Base-by-base conservation (phyloP, 2,329 filamentous ascomycete genomes). In the Paecilomyces sp. region DNA sequence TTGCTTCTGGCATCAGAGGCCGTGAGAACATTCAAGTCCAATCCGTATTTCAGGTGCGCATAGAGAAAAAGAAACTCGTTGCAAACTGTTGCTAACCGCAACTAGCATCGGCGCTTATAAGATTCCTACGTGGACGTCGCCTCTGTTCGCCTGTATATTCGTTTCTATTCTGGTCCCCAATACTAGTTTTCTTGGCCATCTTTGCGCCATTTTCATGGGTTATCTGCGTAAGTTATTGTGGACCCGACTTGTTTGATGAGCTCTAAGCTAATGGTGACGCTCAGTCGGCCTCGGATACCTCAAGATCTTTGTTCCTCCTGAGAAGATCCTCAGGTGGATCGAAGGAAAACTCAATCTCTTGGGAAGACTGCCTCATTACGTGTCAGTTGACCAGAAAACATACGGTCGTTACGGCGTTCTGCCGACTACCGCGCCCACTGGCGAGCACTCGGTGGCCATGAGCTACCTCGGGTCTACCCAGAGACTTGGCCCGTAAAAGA, bases 341-440 rank as follows among this genome's bases (percentile, higher is more conserved):
- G 94, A 99, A 77, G 85, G 85, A 18, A 95, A 93, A 72, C 78
- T 97, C 61, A 94, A 96, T 70, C 81, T 97, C 9, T 81, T 96
- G 24, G 90, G 87, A 22, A 83, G 91, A 61, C 77, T 97, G 28
- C 93, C 93, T 53, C 91, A 96, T 75, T 97, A 96, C 69, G 89
- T 97, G 55, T 95, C 90, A 59, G 88, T 97, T 15, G 93, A 97
- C 70, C 92, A 96, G 75, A 97, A 96, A 81, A 96, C 91, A 5
- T 96, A 93, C 69, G 93, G 93, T 7, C 84, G 93, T 57, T 97
- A 96, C 68, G 93, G 93, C 1, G 89, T 97, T 13, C 79, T 97
- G 59, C 93, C 92, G 2, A 82, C 85, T 1, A 80, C 74, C 22
- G 71, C 64, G 47, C 57, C 68, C 18, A 62, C 70, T 30, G 66